Evolutionary conservation across 805 yeast species (phyloP).

Genomic region (Candida xiaguanensis): DNA sequence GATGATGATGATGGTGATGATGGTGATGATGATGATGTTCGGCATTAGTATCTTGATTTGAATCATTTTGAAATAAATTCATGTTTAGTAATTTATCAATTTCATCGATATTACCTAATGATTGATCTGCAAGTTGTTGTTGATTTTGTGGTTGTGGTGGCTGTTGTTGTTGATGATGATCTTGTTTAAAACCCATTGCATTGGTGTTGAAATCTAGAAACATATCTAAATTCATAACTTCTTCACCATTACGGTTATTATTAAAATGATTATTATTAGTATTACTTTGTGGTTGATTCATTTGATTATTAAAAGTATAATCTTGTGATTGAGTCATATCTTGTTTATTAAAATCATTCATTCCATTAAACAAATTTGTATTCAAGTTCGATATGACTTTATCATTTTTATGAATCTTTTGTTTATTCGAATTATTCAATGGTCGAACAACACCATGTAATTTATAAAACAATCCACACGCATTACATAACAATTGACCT

Average conservation of each 20-base stretch:
- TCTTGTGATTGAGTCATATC: neutral
- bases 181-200: neutral
- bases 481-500: constrained; percentile 43
- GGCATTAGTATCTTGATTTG: neutral
- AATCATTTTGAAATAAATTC: constrained; percentile 20
- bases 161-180: neutral
- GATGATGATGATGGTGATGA: constrained; percentile 6
- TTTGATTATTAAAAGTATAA: neutral
- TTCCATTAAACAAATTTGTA: constrained; percentile 20
- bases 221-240: constrained; percentile 15
- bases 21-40: constrained; percentile 3
- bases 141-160: constrained; percentile 1
- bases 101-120: constrained; percentile 30
- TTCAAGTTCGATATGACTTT: constrained; percentile 21
- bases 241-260: too few species aligned
- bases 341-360: constrained; percentile 7
- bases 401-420: constrained; percentile 13
- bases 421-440: constrained; percentile 17
- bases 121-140: too few species aligned
- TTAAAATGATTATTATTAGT: neutral
- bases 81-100: constrained; percentile 38
- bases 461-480: constrained; percentile 44
- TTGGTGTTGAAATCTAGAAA: constrained; percentile 14
- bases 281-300: neutral
- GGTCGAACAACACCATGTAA: constrained; percentile 45